phyloP scores from a whole-genome alignment of 768 basidiomycete genomes.

The Nidula microcarpa region DNA sequence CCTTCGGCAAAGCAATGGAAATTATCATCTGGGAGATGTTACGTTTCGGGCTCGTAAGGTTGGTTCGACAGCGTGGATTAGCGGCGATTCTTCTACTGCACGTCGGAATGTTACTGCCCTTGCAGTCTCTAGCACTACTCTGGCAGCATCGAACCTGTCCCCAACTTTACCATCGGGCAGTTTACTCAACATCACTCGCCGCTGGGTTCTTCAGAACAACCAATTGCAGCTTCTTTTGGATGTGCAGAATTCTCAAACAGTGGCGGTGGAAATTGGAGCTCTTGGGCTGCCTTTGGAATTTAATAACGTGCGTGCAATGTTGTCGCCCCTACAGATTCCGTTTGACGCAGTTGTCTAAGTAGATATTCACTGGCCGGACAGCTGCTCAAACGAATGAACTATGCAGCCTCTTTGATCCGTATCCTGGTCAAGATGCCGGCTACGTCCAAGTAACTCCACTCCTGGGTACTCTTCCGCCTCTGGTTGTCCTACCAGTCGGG shows the following conservation, averaged over 20 bases:
- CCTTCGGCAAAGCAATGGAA: slow-evolving; percentile 39
- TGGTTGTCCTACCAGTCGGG: slow-evolving; percentile 43
- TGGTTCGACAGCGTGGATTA: slow-evolving; percentile 43
- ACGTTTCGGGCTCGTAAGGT: slow-evolving; percentile 47
- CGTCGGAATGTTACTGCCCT: slow-evolving; percentile 35
- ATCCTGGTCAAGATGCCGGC: slow-evolving; percentile 54
- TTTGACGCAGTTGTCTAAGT: too few relatives aligned
- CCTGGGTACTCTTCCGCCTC: slow-evolving; percentile 48
- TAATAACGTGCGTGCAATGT: slow-evolving; percentile 40
- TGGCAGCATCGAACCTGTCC: slow-evolving; percentile 46
- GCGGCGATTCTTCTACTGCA: slow-evolving; percentile 39
- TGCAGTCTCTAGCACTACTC: slow-evolving; percentile 35
- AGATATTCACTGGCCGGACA: slow-evolving; percentile 56
- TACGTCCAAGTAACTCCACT: slow-evolving; percentile 51
- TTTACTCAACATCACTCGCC: slow-evolving; percentile 45
- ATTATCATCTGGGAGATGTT: slow-evolving; percentile 55
- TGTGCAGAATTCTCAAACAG: slow-evolving; percentile 42
- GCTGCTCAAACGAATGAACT: slow-evolving; percentile 47
- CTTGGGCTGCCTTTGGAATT: slow-evolving; percentile 52
- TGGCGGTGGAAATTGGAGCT: slow-evolving; percentile 50
- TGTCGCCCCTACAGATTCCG: too few relatives aligned
- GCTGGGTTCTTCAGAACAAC: slow-evolving; percentile 41
- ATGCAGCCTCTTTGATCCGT: slow-evolving; percentile 56
- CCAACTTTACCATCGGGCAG: slow-evolving; percentile 44
- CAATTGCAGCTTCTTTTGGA: slow-evolving; percentile 47